Base-by-base conservation (phyloP, 768 basidiomycete species). In the Rhodotorula toruloides region DNA sequence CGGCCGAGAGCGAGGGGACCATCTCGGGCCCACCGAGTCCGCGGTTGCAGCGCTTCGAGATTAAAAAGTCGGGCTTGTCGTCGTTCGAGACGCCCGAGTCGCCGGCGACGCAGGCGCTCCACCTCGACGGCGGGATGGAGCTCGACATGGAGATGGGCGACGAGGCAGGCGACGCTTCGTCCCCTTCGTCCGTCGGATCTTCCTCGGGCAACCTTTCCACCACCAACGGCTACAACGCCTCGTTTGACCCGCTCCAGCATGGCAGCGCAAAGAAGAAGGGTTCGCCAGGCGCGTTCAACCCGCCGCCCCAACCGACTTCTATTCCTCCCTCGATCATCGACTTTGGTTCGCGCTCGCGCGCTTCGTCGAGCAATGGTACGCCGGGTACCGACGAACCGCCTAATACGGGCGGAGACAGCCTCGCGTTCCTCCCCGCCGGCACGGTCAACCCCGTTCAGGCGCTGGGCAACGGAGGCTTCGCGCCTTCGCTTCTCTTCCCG, bases 401-500 rank as follows among this genome's bases (percentile, higher is more conserved):
- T 21, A 62, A 52, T 62, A 50, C 66, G n/a, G 19, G 21, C 36
- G 44, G 44, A 46, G 61, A 62, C 6, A 52, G 43, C 12, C 40
- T 72, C 50, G 34, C 52, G 22, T 63, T 67, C 54, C 50, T 61
- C 3, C 60, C 63, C 17, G 32, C 60, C 47, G 50, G 67, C 21
- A 49, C 67, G 29, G 55, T 72, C 55, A 61, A 63, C 39, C 67
- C 71, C 40, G 34, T 46, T 11, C 47, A 68, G 47, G 59, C 71
- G 34, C 55, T 67, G 40, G 59, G 52, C n/a, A 37, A 32, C 37
- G 79, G 79, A 31, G 86, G 86, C 71, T 83, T 88, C 22, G 84
- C 85, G 16, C 87, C 87, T 22, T 84, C 86, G 0, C 79, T 88
- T 54, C 77, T 88, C 2, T 86, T 86, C 68, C 61, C 71, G 25